Evolutionary conservation across 129 eudicot species (phyloP), one percentile per base, ranked within the genome.

Genomic region (Artemisia tridentata): DNA sequence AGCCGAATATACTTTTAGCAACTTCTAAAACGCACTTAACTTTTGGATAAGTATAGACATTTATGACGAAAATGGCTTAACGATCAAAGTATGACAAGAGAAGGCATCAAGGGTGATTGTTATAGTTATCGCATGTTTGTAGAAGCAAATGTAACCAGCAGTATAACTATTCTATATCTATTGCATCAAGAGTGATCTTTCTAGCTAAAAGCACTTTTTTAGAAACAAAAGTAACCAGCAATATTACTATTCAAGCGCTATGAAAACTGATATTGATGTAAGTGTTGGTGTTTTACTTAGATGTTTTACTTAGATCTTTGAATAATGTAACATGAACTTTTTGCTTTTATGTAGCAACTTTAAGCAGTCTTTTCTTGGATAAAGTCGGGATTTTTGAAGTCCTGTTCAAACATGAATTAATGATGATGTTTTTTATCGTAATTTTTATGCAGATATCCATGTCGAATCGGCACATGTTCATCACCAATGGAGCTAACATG

Each of bases 401-500:
- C 25, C 15, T 54, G 47, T 53, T 72, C 41, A 63, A 50, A 14
- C 51, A 13, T 58, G 19, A 53, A 19, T 38, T 19, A 21, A 15
- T 7, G 11, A 25, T 68, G 41, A 21, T 65, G 1, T 64, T 7
- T 41, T 54, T 65, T 18, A 19, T 51, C 25, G 50, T 69, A n/a
- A 51, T 11, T 3, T 70, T 54, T 54, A 63, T 80, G 81, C 84
- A 88, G 96, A 67, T 79, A 83, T 38, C 91, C 91, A 75, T 85
- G 96, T 83, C 68, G 87, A 74, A 76, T 76, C 31, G 96, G 88
- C 10, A 69, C 54, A 11, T 88, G 95, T 64, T 79, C 29, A 68
- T 75, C 91, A 27, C 96, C 96, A 11, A 23, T 88, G 64, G 86
- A 88, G 56, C 68, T 85, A 51, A 75, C 86, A 47, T 75, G 76